Evolutionary conservation across 2,329 filamentous ascomycete species (phyloP).

Genomic region (Diaporthe citriasiana): DNA sequence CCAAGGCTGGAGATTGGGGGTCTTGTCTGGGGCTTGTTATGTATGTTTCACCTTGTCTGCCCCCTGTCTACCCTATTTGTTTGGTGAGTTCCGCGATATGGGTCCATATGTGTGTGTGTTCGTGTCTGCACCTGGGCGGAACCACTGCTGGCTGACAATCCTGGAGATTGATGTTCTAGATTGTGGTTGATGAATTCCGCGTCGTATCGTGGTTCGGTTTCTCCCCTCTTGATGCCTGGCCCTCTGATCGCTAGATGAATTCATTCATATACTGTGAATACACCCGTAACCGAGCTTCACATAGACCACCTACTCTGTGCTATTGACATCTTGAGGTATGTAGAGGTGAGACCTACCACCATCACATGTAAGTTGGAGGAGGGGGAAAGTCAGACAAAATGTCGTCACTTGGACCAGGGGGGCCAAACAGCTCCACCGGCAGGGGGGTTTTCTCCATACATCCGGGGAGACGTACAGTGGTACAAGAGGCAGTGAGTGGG

Average conservation of each 20-base stretch:
- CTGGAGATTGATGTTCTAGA: not conserved
- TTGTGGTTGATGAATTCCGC: not conserved
- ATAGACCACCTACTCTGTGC: no score
- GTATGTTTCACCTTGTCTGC: slow-evolving; percentile 28
- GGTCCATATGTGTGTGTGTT: slow-evolving; percentile 14
- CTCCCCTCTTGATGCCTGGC: not conserved
- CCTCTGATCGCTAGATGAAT: not conserved
- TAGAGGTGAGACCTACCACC: slow-evolving; percentile 3
- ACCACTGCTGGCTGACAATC: not conserved
- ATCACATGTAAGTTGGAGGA: slow-evolving; percentile 15
- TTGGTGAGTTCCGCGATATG: not conserved
- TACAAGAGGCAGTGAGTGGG: not conserved
- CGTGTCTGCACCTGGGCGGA: slow-evolving; percentile 4
- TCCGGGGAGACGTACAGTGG: not conserved
- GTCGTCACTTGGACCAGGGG: slow-evolving; percentile 28
- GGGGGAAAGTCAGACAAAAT: slow-evolving; percentile 22
- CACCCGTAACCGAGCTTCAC: not conserved
- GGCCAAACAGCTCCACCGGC: not conserved
- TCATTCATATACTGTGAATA: not conserved
- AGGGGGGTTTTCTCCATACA: not conserved
- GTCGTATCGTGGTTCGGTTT: not conserved
- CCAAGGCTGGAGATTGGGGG: not conserved
- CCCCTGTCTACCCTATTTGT: not conserved
- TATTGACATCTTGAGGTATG: not conserved
- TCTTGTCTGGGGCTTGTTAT: not conserved